Evolutionary conservation across 2,329 filamentous ascomycete species (phyloP).

Genomic region (Zymoseptoria pseudotritici): DNA sequence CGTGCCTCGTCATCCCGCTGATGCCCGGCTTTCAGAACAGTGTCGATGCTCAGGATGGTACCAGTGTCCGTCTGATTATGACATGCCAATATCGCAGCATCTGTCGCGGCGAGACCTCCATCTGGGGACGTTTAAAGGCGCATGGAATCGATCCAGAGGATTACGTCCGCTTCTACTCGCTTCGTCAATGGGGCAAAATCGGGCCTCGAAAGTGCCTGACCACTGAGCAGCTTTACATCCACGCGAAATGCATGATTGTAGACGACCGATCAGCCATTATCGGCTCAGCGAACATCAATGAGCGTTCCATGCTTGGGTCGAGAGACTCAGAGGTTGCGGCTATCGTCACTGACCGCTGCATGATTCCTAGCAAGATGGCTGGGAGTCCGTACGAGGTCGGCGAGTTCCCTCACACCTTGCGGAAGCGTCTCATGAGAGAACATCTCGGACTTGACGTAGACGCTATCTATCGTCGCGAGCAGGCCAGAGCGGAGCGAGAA

Average conservation of each 20-base stretch:
- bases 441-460: conserved; percentile 95
- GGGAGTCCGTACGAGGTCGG: conserved; percentile 84
- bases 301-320: conserved; percentile 86
- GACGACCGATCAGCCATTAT: conserved; percentile 91
- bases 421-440: conserved; percentile 90
- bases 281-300: conserved; percentile 97
- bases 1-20: conserved; percentile 80
- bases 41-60: conserved; percentile 87
- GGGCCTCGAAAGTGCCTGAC: conserved; percentile 73
- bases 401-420: conserved; percentile 84
- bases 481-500: conserved; percentile 30
- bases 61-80: conserved; percentile 89
- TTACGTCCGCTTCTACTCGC: conserved; percentile 89
- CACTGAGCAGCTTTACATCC: conserved; percentile 95
- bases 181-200: conserved; percentile 88
- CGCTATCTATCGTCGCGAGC: conserved; percentile 50
- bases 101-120: conserved; percentile 82
- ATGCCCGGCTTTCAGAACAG: conserved; percentile 99
- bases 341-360: conserved; percentile 84
- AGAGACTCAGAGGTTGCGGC: conserved; percentile 89
- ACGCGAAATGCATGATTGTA: conserved; percentile 93
- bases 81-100: conserved; percentile 96
- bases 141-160: conserved; percentile 85
- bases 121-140: conserved; percentile 76
- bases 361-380: conserved; percentile 86